Base-by-base conservation (phyloP, 192 early-diverging fungal genomes). In the Backusella westeae region DNA sequence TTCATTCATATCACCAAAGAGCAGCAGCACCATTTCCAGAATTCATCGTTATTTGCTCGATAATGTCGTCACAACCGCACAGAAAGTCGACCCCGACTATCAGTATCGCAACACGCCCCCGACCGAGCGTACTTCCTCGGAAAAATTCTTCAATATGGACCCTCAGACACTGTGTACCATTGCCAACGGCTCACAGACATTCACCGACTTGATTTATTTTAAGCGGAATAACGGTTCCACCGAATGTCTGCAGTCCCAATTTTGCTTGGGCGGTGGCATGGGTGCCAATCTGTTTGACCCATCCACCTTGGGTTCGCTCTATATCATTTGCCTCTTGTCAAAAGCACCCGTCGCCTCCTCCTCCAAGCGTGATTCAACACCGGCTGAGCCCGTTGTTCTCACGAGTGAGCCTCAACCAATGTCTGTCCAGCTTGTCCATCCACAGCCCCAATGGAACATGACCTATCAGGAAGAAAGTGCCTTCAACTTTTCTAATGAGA, bases 261-360 rank as follows among this genome's bases (percentile, higher is more conserved):
- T 87, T 63, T 87, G 87, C 74, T 72, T 89, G 19, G 88, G 88
- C 32, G 88, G 88, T 59, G 88, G 88, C 34, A 66, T 88, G 19
- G 87, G 87, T 65, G 85, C 85, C 5, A 84, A 89, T 53, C 74
- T 88, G 4, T 71, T 69, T 7, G 73, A 80, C 21, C 84, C 84
- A 17, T 77, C 82, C 8, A 87, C 75, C 21, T 71, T 84, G 23
- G 77, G 77, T 34, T 80, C 85, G 34, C 76, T 86, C 12, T 88
- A 88, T 52, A 67, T 88, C 15, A 85, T 88, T 36, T 69, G 68
- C 41, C 68, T 69, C 39, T 41, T 69, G 15, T 39, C 68, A 69
- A 69, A 63, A 12, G 56, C 56, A 63, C 56, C 56, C 29, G 56
- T 63, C 3, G 23, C 56, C 9, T 63, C 23, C 1, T 63, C 23